phyloP scores from a whole-genome alignment of 306 rosid genomes.

The Medicago ruthenica region DNA sequence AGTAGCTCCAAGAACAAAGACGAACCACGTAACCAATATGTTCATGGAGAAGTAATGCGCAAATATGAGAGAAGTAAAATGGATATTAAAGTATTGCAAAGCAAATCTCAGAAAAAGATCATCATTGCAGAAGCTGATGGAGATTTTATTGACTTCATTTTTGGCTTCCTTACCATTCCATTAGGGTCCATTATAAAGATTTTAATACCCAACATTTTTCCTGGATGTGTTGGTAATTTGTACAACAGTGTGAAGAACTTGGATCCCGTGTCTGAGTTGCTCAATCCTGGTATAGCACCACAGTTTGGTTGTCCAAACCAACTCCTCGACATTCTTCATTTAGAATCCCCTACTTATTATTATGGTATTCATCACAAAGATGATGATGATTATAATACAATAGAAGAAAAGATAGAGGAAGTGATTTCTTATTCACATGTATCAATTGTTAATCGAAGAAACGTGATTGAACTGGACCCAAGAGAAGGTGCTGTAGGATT shows the following conservation, averaged over 20 bases:
- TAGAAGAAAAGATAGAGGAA: not conserved
- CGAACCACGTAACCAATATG: not conserved
- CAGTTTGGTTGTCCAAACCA: slow-evolving; percentile 34
- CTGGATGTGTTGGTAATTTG: not conserved
- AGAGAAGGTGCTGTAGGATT: not conserved
- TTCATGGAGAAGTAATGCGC: not conserved
- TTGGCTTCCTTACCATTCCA: not conserved
- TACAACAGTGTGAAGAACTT: not conserved
- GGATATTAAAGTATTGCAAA: slow-evolving; percentile 26
- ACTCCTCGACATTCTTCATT: slow-evolving; percentile 17
- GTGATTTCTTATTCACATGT: not conserved
- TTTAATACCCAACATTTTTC: not conserved
- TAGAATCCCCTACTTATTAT: too few relatives aligned
- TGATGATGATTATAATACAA: not conserved
- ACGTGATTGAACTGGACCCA: slow-evolving; percentile 7
- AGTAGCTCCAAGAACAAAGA: not conserved
- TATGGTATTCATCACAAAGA: too few relatives aligned
- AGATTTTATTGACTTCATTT: not conserved
- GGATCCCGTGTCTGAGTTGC: slow-evolving; percentile 13
- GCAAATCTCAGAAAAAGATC: not conserved
- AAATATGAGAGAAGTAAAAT: slow-evolving; percentile 14
- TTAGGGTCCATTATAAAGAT: not conserved
- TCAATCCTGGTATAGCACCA: slow-evolving; percentile 36
- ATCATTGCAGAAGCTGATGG: not conserved
- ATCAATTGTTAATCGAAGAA: not conserved